Base-by-base conservation (phyloP, 768 basidiomycete genomes). In the Kwoniella botswanensis region DNA sequence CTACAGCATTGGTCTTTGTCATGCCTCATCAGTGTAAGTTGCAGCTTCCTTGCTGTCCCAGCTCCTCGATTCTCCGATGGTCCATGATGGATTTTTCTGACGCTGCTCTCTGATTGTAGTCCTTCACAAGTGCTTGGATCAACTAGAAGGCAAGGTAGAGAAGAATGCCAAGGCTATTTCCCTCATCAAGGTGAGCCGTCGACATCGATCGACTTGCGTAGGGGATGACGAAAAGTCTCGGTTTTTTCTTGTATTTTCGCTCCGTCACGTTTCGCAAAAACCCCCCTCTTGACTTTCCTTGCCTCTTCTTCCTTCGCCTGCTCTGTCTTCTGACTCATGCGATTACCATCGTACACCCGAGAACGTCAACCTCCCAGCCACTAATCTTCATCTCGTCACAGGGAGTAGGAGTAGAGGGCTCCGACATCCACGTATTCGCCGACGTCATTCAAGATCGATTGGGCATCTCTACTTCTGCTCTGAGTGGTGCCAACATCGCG, bases 401-500 rank as follows among this genome's bases (percentile, higher is more conserved):
- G 85, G 86, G 86, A 24, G 86, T 87, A 56, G 84, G 86, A 46
- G 86, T 87, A 46, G 72, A 84, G 10, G 82, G 79, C 10, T 65
- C 71, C 57, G 73, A 85, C 52, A 86, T 87, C 74, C 75, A 82
- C 67, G 84, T 86, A 76, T 86, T 85, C 74, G 82, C 85, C 22
- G 85, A 86, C 63, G 79, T 85, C 21, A 86, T 87, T 73, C 77
- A 83, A 53, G 73, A 82, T 26, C 74, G 80, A 26, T 81, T 87
- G 26, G 84, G 82, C 18, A 79, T 85, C 59, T 79, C 81, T 13
- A 85, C 84, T 68, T 84, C 84, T 6, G 84, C 85, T 2, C 74
- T 87, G n/a, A 85, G 84, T 41, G 86, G 86, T 4, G 86, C 86
- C 54, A 87, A 87, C 75, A 86, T 87, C 67, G 86, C 86, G 50